These are phyloP conservation scores for Chaetomiaceae sp. DNA, from an alignment of 2,329 filamentous ascomycete species.

Conservation along the genomic window DNA sequence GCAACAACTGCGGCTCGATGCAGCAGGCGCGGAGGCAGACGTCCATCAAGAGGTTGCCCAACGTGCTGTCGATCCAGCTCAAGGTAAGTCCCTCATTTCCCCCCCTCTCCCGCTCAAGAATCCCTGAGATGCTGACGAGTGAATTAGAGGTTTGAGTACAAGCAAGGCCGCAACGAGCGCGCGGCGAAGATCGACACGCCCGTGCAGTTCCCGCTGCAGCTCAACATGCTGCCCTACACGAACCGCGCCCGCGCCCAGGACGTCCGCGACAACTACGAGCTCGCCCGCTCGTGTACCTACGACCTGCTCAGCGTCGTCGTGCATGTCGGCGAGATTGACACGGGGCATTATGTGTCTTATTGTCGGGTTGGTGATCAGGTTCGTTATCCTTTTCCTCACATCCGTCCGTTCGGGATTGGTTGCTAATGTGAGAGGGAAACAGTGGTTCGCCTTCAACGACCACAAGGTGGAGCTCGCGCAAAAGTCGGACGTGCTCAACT, in stretches of 20 bases:
- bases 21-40: conserved; percentile 81
- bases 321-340: conserved; percentile 88
- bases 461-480: conserved; percentile 82
- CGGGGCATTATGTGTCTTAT: conserved; percentile 89
- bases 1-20: conserved; percentile 69
- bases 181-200: conserved; percentile 85
- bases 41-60: conserved; percentile 78
- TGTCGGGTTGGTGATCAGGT: conserved; percentile 73
- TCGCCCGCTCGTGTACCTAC: conserved; percentile 68
- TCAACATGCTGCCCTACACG: conserved; percentile 90
- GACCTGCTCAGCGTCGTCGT: conserved; percentile 87
- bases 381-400: conserved; percentile 25
- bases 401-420: background rate
- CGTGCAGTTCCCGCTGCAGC: conserved; percentile 77
- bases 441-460: conserved; percentile 97
- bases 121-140: background rate
- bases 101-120: background rate
- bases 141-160: conserved; percentile 66
- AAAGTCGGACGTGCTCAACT: conserved; percentile 78
- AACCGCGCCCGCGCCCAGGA: conserved; percentile 56
- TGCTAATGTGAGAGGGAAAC: conserved; percentile 18
- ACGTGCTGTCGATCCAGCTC: conserved; percentile 85
- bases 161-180: conserved; percentile 60
- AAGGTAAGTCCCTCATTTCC: conserved; percentile 56
- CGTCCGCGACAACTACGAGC: conserved; percentile 47